Conservation (phyloP, 164 flowering plant genomes). For the grape (Vitis vinifera) region DNA sequence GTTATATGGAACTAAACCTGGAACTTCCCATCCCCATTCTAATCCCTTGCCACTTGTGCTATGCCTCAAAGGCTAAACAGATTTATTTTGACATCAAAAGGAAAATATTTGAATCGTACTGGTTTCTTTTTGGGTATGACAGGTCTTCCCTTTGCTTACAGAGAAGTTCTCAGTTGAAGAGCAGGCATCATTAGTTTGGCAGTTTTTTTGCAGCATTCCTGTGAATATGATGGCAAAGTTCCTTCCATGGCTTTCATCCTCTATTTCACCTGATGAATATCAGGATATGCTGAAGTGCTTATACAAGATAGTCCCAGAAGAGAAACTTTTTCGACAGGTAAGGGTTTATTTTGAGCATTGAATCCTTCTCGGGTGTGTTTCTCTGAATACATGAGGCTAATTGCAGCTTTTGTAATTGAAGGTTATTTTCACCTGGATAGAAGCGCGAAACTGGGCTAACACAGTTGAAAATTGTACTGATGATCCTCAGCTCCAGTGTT, state of each 20-base stretch:
- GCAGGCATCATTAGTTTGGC: conserved; percentile 96
- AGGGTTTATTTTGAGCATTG: conserved; percentile 3
- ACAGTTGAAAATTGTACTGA: conserved; percentile 25
- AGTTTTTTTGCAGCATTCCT: conserved; percentile 94
- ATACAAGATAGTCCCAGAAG: conserved; percentile 81
- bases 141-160: conserved; percentile 91
- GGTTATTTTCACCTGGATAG: conserved; percentile 94
- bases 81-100: background rate
- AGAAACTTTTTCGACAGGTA: conserved; percentile 90
- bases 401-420: conserved; percentile 22
- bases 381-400: background rate
- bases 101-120: background rate
- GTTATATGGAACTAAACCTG: too few relatives aligned
- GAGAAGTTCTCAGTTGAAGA: conserved; percentile 88
- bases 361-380: background rate
- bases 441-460: conserved; percentile 35
- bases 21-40: too few relatives aligned
- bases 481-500: conserved; percentile 23
- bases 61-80: too few relatives aligned
- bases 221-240: conserved; percentile 96
- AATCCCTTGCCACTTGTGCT: too few relatives aligned
- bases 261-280: conserved; percentile 70
- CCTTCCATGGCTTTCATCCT: conserved; percentile 94
- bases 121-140: conserved; percentile 28
- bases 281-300: conserved; percentile 79